Evolutionary conservation across 2,329 filamentous ascomycete species (phyloP).

Genomic region (Pseudogymnoascus sp.): DNA sequence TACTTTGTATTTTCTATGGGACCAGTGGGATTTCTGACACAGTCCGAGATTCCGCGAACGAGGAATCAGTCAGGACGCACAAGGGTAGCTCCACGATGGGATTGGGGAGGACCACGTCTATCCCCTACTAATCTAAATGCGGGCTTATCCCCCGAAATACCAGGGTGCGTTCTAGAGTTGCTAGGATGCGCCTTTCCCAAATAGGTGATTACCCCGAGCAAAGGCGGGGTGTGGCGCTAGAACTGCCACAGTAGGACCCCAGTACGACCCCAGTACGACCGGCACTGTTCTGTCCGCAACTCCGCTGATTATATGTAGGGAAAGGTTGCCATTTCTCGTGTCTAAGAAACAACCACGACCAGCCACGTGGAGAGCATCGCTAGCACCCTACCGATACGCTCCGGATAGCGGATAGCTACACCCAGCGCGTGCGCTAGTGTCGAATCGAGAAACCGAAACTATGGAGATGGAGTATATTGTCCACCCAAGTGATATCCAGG

Average conservation of each 20-base stretch:
- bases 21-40: background rate
- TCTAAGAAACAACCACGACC: background rate
- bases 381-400: background rate
- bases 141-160: background rate
- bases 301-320: constrained; percentile 8
- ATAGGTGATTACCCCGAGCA: background rate
- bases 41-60: constrained; percentile 1
- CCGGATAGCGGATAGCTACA: background rate
- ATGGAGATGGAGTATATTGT: constrained; percentile 9
- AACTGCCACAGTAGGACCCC: constrained; percentile 6
- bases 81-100: background rate
- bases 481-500: constrained; percentile 6
- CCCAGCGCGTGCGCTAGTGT: background rate
- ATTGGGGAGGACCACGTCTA: background rate
- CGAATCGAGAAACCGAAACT: background rate
- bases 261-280: background rate
- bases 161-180: background rate
- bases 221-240: background rate
- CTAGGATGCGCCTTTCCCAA: background rate
- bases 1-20: background rate
- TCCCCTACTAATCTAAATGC: background rate
- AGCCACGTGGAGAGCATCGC: background rate
- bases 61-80: background rate
- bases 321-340: background rate
- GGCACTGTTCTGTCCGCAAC: constrained; percentile 5